Evolutionary conservation across 768 basidiomycete species (phyloP).

Genomic region (Lactarius psammicola): DNA sequence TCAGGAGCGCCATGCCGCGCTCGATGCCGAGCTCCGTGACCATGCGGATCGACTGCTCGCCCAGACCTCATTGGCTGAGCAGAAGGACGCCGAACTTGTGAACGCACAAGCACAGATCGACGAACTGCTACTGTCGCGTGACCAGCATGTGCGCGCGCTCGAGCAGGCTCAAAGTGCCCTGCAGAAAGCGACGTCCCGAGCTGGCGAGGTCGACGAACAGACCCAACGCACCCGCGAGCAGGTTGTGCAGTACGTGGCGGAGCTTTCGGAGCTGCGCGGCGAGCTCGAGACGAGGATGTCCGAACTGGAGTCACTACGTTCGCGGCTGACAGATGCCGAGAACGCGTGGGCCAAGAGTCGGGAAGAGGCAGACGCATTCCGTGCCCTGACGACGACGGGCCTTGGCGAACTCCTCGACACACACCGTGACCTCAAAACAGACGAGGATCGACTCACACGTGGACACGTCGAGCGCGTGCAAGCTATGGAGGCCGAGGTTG

Average conservation of each 20-base stretch:
- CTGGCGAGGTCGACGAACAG: slow-evolving; percentile 74
- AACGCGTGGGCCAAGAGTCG: slow-evolving; percentile 90
- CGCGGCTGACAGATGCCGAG: slow-evolving; percentile 74
- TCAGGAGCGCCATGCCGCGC: slow-evolving; percentile 55
- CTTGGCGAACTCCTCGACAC: slow-evolving; percentile 86
- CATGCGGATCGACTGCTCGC: slow-evolving; percentile 71
- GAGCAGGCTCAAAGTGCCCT: slow-evolving; percentile 83
- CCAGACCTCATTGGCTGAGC: slow-evolving; percentile 71
- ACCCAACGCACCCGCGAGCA: slow-evolving; percentile 70
- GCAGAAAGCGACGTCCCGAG: slow-evolving; percentile 68
- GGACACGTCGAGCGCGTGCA: slow-evolving; percentile 81
- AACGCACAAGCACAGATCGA: slow-evolving; percentile 65
- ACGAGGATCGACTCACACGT: slow-evolving; percentile 73
- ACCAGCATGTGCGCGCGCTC: slow-evolving; percentile 83
- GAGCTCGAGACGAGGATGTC: slow-evolving; percentile 75
- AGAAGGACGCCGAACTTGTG: slow-evolving; percentile 75
- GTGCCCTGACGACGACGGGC: slow-evolving; percentile 80
- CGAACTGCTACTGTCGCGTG: slow-evolving; percentile 65
- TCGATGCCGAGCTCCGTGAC: slow-evolving; percentile 70
- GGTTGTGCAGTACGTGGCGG: slow-evolving; percentile 67
- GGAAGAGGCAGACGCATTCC: slow-evolving; percentile 88
- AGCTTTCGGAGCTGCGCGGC: slow-evolving; percentile 72
- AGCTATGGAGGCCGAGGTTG: slow-evolving; percentile 74
- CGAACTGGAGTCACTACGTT: slow-evolving; percentile 69
- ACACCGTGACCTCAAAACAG: slow-evolving; percentile 79